phyloP scores from a whole-genome alignment of 108 stramenopile species.

The Nitzschia palea region DNA sequence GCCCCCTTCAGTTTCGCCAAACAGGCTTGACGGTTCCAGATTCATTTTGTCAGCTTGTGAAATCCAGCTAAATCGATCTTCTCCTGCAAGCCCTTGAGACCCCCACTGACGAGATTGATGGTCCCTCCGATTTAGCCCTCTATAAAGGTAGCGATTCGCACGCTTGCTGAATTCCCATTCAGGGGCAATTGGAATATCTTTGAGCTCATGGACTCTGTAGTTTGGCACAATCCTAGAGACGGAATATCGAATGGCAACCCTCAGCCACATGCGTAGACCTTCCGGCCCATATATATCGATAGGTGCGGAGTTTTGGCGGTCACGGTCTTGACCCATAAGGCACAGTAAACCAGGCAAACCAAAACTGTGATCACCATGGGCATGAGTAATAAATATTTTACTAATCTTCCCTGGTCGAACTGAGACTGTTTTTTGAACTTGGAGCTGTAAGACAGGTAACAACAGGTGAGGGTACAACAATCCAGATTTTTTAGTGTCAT shows the following conservation, averaged over 20 bases:
- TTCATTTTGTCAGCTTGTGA: constrained; percentile 58
- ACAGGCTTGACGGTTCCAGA: constrained; percentile 48
- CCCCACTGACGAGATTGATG: constrained; percentile 16
- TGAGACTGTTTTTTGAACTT: constrained; percentile 66
- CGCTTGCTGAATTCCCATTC: constrained; percentile 68
- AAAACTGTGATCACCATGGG: constrained; percentile 92
- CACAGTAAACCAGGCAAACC: constrained; percentile 94
- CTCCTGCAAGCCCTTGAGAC: constrained; percentile 3
- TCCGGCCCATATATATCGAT: constrained; percentile 96
- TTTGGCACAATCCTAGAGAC: constrained; percentile 80
- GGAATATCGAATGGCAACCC: constrained; percentile 86
- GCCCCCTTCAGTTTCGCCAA: constrained; percentile 61
- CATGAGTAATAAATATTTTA: constrained; percentile 94
- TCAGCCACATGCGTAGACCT: constrained; percentile 82
- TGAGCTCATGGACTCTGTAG: constrained; percentile 93
- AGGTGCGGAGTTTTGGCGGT: constrained; percentile 27
- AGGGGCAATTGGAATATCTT: constrained; percentile 90
- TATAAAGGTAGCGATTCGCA: constrained; percentile 52
- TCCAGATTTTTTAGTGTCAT: background rate
- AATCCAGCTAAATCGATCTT: constrained; percentile 70
- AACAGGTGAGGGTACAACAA: constrained; percentile 5
- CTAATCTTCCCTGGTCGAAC: constrained; percentile 77
- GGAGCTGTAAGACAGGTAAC: constrained; percentile 37
- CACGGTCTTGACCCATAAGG: constrained; percentile 85
- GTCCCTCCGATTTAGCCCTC: constrained; percentile 22